A percentile compares a stretch with the other conserved stretches of the same genome.
Conservation (phyloP, 2,329 filamentous ascomycete genomes). For the Aureobasidium sp. region DNA sequence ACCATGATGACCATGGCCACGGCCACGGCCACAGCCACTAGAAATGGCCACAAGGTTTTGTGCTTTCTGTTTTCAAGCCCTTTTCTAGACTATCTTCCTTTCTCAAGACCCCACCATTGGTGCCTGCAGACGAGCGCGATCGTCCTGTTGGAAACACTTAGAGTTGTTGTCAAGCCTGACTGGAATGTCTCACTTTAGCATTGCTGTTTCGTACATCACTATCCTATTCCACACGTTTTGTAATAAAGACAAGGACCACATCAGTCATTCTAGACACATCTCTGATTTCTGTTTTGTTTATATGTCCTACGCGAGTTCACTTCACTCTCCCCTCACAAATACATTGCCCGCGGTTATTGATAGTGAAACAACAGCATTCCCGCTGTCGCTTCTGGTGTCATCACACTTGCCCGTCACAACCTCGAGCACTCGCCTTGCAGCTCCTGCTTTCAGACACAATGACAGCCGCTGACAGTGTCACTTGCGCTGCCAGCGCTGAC, state of each 20-base stretch:
- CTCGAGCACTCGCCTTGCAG: neutral
- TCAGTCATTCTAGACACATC: neutral
- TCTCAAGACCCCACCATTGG: neutral
- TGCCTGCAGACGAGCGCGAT: neutral
- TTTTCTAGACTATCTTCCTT: neutral
- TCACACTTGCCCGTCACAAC: neutral
- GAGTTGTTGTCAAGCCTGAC: neutral
- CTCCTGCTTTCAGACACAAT: neutral
- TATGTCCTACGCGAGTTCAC: neutral
- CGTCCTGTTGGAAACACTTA: neutral
- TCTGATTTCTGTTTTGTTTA: neutral
- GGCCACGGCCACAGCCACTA: conserved; percentile 11
- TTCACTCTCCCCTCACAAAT: neutral
- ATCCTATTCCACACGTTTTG: conserved; percentile 1
- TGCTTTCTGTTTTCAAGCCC: neutral
- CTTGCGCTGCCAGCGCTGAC: neutral
- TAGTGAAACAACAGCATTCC: neutral
- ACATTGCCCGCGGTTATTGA: neutral
- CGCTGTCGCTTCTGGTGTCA: neutral
- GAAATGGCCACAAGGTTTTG: neutral
- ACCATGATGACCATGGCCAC: conserved; percentile 27
- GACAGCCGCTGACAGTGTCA: neutral
- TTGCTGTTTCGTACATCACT: conserved; percentile 1
- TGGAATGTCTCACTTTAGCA: neutral
- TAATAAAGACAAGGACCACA: neutral